These are phyloP conservation scores for Musa balbisiana DNA, from an alignment of 202 grass and related monocot species.

Conservation along the genomic window DNA sequence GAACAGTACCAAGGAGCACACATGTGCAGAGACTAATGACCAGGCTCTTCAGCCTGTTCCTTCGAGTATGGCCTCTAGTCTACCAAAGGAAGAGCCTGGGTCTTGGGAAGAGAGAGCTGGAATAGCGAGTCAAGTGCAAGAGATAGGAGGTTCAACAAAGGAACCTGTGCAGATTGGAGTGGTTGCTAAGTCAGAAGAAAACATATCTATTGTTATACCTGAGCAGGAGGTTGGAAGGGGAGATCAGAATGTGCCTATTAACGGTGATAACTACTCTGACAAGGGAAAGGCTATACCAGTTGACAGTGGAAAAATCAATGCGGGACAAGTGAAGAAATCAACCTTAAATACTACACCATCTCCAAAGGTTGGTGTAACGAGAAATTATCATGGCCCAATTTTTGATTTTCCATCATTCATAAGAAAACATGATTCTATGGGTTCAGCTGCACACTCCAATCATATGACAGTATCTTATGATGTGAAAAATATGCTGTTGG, in stretches of 20 bases:
- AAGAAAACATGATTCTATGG: slow-evolving; percentile 67
- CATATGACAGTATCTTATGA: slow-evolving; percentile 64
- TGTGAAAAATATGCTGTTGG: slow-evolving; percentile 78
- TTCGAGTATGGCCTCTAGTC: slow-evolving; percentile 33
- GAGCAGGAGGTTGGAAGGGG: slow-evolving; percentile 66
- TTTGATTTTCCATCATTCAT: slow-evolving; percentile 86
- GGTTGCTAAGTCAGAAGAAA: neutral
- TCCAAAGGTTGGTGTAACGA: slow-evolving; percentile 50
- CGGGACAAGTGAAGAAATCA: slow-evolving; percentile 58
- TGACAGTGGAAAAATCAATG: slow-evolving; percentile 36
- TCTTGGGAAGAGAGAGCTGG: slow-evolving; percentile 46
- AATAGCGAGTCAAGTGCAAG: slow-evolving; percentile 35
- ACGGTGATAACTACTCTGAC: slow-evolving; percentile 44
- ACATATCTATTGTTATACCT: slow-evolving; percentile 44
- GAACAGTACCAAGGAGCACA: slow-evolving; percentile 35
- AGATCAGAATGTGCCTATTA: slow-evolving; percentile 47
- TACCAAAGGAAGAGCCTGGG: slow-evolving; percentile 59
- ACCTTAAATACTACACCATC: slow-evolving; percentile 34
- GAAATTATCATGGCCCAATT: slow-evolving; percentile 83
- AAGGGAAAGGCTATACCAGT: slow-evolving; percentile 49
- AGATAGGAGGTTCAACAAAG: slow-evolving; percentile 34
- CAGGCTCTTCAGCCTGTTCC: slow-evolving; percentile 41
- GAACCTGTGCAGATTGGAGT: slow-evolving; percentile 20
- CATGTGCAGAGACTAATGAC: slow-evolving; percentile 32
- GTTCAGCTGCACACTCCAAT: slow-evolving; percentile 42